Conservation (phyloP, 805 yeast genomes). For the Candida insectorum region DNA sequence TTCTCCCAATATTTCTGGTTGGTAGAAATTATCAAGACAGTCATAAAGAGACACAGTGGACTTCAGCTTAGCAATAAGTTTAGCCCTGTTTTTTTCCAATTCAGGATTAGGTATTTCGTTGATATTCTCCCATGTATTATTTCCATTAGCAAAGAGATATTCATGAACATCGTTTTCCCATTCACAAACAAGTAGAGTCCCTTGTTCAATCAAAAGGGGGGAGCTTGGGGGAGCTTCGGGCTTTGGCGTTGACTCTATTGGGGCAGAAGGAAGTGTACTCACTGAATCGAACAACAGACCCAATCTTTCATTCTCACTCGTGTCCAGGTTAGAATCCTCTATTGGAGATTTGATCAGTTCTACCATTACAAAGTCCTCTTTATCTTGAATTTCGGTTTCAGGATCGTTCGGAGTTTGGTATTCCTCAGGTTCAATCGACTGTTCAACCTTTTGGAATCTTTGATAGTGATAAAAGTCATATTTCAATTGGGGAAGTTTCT, state of each 20-base stretch:
- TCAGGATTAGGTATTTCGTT: slow-evolving; percentile 47
- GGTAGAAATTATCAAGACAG: slow-evolving; percentile 71
- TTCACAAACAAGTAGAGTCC: slow-evolving; percentile 52
- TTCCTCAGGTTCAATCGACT: background rate
- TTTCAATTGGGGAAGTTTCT: slow-evolving; percentile 25
- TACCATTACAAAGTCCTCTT: slow-evolving; percentile 1
- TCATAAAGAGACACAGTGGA: slow-evolving; percentile 55
- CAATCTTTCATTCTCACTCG: slow-evolving; percentile 8
- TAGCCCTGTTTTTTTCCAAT: slow-evolving; percentile 45
- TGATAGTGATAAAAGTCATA: slow-evolving; percentile 31
- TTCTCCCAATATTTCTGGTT: slow-evolving; percentile 80
- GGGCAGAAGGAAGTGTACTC: slow-evolving; percentile 3
- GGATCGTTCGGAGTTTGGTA: no score
- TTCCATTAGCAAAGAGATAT: slow-evolving; percentile 53
- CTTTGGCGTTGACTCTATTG: background rate
- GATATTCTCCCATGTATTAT: slow-evolving; percentile 53
- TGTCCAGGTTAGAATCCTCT: slow-evolving; percentile 2
- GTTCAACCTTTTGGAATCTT: slow-evolving; percentile 8
- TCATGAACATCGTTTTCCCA: slow-evolving; percentile 54
- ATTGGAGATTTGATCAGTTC: background rate
- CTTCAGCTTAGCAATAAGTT: slow-evolving; percentile 38
- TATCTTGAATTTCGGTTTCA: background rate
- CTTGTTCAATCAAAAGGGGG: slow-evolving; percentile 18
- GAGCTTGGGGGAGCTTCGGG: slow-evolving; percentile 12
- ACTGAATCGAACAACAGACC: slow-evolving; percentile 20